Percentiles rank a stretch among this genome's conserved stretches.
Conservation (phyloP, 2,329 filamentous ascomycete species). For the Nemania sp. region DNA sequence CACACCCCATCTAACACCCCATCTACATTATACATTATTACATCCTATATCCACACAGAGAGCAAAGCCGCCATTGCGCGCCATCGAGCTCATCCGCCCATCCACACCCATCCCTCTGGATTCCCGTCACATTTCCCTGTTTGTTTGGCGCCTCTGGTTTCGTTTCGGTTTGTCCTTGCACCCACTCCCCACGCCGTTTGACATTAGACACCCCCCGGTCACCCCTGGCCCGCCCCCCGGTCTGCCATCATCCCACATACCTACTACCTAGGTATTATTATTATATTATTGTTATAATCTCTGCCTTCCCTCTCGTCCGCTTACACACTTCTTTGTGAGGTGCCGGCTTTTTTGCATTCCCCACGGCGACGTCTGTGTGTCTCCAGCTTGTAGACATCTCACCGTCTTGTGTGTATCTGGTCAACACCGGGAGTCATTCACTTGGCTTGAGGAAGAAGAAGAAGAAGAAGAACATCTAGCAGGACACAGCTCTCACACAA, state of each 20-base stretch:
- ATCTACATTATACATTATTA: background rate
- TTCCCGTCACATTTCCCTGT: constrained; percentile 47
- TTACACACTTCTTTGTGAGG: constrained; percentile 48
- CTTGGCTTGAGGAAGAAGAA: constrained; percentile 58
- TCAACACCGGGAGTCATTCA: constrained; percentile 56
- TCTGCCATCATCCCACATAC: constrained; percentile 33
- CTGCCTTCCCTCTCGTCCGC: constrained; percentile 44
- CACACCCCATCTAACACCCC: constrained; percentile 36
- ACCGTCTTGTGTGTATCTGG: constrained; percentile 40
- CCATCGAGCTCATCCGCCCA: constrained; percentile 22
- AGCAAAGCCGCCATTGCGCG: too few species aligned
- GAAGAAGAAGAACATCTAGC: constrained; percentile 38
- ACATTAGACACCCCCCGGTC: constrained; percentile 30
- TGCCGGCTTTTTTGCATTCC: constrained; percentile 50
- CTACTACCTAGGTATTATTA: background rate
- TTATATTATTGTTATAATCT: constrained; percentile 52
- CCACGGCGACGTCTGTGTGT: constrained; percentile 55
- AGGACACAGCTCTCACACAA: constrained; percentile 32
- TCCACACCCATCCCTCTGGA: constrained; percentile 43
- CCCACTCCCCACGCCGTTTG: constrained; percentile 48
- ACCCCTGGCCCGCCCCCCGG: constrained; percentile 24
- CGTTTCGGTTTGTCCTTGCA: constrained; percentile 41
- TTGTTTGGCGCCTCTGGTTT: constrained; percentile 51
- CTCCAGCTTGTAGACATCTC: constrained; percentile 52
- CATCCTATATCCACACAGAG: background rate